A percentile compares a stretch with the other conserved stretches of the same genome.
Evolutionary conservation across 805 yeast species (phyloP).

Genomic region (Suhomyces emberorum): DNA sequence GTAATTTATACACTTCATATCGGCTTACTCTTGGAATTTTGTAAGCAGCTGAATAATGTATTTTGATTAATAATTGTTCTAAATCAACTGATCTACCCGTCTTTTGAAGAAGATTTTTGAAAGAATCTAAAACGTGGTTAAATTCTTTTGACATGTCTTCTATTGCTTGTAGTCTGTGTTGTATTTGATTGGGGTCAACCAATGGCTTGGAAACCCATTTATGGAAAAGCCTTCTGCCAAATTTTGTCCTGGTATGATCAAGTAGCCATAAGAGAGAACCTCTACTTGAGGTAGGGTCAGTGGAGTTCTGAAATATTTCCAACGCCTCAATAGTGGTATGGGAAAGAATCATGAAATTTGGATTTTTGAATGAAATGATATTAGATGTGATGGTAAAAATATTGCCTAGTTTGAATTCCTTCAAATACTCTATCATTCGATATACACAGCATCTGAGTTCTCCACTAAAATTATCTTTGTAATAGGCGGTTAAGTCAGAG

Average conservation of each 20-base stretch:
- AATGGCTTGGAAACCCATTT: conserved; percentile 80
- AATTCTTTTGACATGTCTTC: conserved; percentile 26
- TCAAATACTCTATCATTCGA: conserved; percentile 51
- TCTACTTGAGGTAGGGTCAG: conserved; percentile 45
- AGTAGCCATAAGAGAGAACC: conserved; percentile 81
- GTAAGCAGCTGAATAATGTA: conserved; percentile 36
- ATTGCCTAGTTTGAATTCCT: conserved; percentile 58
- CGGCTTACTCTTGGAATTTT: conserved; percentile 26
- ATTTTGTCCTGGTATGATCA: conserved; percentile 74
- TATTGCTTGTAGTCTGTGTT: conserved; percentile 60
- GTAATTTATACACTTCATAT: conserved; percentile 29
- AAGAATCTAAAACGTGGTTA: conserved; percentile 32
- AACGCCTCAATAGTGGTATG: conserved; percentile 65
- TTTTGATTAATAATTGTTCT: conserved; percentile 34
- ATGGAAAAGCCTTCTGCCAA: conserved; percentile 65
- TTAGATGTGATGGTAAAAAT: conserved; percentile 53
- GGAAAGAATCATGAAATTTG: conserved; percentile 55
- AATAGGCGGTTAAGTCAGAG: conserved; percentile 21
- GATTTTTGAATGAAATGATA: conserved; percentile 48
- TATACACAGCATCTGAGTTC: conserved; percentile 36
- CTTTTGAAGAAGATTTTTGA: conserved; percentile 23
- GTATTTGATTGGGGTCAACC: conserved; percentile 48
- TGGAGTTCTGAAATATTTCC: conserved; percentile 68
- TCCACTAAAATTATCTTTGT: conserved; percentile 16
- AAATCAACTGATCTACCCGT: conserved; percentile 30